These are phyloP conservation scores for Dryas octopetala DNA, from an alignment of 306 rosid genomes.

Conservation along the genomic window DNA sequence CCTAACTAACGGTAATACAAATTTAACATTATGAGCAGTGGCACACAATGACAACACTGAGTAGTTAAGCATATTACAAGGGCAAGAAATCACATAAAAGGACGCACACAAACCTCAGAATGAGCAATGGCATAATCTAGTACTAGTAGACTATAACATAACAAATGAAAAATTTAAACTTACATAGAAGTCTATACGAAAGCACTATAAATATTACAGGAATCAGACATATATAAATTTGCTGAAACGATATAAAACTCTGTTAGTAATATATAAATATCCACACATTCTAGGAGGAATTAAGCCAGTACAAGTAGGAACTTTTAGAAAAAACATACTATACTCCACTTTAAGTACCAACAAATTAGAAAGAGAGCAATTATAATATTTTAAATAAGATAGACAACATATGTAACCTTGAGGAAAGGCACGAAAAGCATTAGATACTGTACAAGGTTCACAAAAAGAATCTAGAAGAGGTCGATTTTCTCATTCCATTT, in stretches of 20 bases:
- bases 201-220: constrained; percentile 73
- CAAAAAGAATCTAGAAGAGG: constrained; percentile 75
- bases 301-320: neutral
- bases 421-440: constrained; percentile 75
- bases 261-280: constrained; percentile 19
- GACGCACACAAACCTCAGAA: constrained; percentile 5
- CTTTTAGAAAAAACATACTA: neutral
- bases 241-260: constrained; percentile 52
- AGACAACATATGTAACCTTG: constrained; percentile 55
- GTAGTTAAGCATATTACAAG: neutral
- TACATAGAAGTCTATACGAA: constrained; percentile 82
- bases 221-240: constrained; percentile 87
- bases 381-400: constrained; percentile 3
- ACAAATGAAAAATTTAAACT: constrained; percentile 28
- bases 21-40: no score
- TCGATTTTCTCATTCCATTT: constrained; percentile 88
- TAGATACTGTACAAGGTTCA: constrained; percentile 57
- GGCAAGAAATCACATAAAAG: constrained; percentile 16
- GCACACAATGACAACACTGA: neutral
- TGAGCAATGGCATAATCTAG: constrained; percentile 5
- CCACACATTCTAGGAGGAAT: constrained; percentile 1
- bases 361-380: constrained; percentile 8
- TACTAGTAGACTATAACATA: constrained; percentile 5
- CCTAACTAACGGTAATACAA: no score
- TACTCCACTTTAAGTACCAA: constrained; percentile 12